Evolutionary conservation across 352 stramenopile species (phyloP), one percentile per base, ranked within the genome.

Genomic region (Pythium dissotocum): DNA sequence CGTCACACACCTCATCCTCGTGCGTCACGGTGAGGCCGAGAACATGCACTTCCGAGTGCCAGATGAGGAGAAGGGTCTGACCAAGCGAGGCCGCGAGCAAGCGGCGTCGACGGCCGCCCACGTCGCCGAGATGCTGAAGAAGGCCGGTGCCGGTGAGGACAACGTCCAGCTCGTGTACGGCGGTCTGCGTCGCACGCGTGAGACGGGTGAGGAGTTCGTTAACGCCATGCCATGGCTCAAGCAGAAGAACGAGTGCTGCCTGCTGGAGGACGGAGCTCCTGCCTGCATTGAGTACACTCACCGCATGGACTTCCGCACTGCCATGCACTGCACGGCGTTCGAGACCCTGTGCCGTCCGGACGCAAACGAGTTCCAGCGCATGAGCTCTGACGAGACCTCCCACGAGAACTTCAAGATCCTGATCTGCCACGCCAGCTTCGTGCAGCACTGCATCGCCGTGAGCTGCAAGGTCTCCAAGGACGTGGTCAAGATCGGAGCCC

Each of bases 1-100:
- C 16, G 72, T 91, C 16, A 85, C 80, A 10, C 85, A 89, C 49
- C 33, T 93, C 26, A 75, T 93, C 33, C 82, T 95, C 32, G 73
- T 95, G 53, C 85, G 87, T 10, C 87, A 95, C 35, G 87, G 76
- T 33, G 87, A 95, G 66, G 80, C 83, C 0, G 79, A 93, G 60
- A 95, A 95, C 67, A 92, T 93, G n/a, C 85, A 93, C 54, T 95
- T 95, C 49, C 72, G 82, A 24, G 83, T 92, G 2, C 75, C 73
- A 16, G 87, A 95, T 61, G 76, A 76, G 26, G 85, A 95, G 52
- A 95, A 95, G 63, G 77, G 72, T 48, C 71, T 95, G 26, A 93
- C 87, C 4, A 67, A 75, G 24, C 75, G 79, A 7, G 85, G 87
- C 24, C 74, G 81, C 46, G 75, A 88, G 42, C 82, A 92, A 42